Base-by-base conservation (phyloP, 768 basidiomycete species). In the Myochromella boudieri region DNA sequence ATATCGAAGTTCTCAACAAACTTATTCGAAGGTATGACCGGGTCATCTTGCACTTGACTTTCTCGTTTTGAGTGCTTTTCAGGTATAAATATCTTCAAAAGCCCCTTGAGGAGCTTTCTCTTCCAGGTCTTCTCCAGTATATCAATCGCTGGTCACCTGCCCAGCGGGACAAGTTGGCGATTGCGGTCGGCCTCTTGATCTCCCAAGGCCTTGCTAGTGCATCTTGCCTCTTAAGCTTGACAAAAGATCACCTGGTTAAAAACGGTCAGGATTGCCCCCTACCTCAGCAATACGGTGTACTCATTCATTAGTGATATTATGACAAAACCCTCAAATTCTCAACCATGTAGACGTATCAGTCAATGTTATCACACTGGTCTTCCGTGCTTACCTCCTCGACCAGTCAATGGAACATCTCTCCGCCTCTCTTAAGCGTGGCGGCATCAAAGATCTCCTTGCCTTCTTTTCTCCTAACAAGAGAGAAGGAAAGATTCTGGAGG, bases 51-150 rank as follows among this genome's bases (percentile, higher is more conserved):
- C 44, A 29, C 33, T 42, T 25, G 25, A 18, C 27, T 44, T 54
- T 48, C 51, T 48, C 39, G 46, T 54, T 42, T 54, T 33, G 28
- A 48, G 38, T 15, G 1, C 17, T 27, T 33, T 44, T 28, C 61
- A 95, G 94, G 71, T 98, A 97, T 79, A 97, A 97, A 70, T 99
- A 98, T 78, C 90, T 99, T 59, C 95, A 97, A 69, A 93, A 87
- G 68, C 93, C 95, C 34, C 84, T 99, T 38, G 95, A 97, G 68
- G 87, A 84, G 64, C 79, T 76, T 27, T 78, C 90, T 44, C 77
- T 98, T 11, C 91, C 91, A 3, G 77, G 77, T 36, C 76, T 98
- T 39, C 70, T 99, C 49, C 94, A 97, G 68, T 92, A 93, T 61
- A 82, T 86, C 63, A 82, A 91, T 61, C 87, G 87, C 60, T 97